A percentile compares a stretch with the other conserved stretches of the same genome.
phyloP scores from a whole-genome alignment of 2,329 filamentous ascomycete species.

The Neopestalotiopsis rosae region DNA sequence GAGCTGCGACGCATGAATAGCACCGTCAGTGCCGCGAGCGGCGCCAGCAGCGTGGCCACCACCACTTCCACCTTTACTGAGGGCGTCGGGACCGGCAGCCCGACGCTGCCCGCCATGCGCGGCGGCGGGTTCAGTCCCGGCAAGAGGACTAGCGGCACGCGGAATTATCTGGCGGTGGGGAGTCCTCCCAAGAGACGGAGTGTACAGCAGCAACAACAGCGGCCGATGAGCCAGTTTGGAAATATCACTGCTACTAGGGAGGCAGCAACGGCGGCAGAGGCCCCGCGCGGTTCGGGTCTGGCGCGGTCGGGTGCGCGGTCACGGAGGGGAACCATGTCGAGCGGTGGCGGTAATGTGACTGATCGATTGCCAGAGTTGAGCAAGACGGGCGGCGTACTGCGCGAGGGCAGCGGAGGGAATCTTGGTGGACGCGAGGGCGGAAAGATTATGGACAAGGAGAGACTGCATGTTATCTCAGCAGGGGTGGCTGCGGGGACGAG shows the following conservation, averaged over 20 bases:
- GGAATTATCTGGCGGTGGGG: conserved; percentile 55
- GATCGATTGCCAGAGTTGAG: neutral
- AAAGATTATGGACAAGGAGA: conserved; percentile 20
- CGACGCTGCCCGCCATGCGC: conserved; percentile 44
- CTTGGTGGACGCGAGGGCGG: conserved; percentile 8
- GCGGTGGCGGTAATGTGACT: neutral
- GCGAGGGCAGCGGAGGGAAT: neutral
- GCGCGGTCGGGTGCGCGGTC: conserved; percentile 8
- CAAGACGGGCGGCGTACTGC: neutral
- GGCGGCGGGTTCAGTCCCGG: conserved; percentile 45
- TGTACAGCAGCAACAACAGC: neutral
- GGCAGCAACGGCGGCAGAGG: no score
- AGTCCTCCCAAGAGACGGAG: conserved; percentile 17
- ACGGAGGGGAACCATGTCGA: neutral
- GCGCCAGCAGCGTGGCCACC: conserved; percentile 47
- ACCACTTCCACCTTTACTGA: neutral
- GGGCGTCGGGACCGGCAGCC: conserved; percentile 35
- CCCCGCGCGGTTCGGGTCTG: neutral
- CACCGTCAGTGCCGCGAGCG: conserved; percentile 38
- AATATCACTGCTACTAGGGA: no score
- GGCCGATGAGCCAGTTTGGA: neutral
- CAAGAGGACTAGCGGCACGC: conserved; percentile 41
- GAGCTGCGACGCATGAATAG: conserved; percentile 65
- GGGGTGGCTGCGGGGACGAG: neutral
- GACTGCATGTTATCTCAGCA: conserved; percentile 14